Evolutionary conservation across 768 basidiomycete species (phyloP).

Genomic region (Rossbeevera mucosa): DNA sequence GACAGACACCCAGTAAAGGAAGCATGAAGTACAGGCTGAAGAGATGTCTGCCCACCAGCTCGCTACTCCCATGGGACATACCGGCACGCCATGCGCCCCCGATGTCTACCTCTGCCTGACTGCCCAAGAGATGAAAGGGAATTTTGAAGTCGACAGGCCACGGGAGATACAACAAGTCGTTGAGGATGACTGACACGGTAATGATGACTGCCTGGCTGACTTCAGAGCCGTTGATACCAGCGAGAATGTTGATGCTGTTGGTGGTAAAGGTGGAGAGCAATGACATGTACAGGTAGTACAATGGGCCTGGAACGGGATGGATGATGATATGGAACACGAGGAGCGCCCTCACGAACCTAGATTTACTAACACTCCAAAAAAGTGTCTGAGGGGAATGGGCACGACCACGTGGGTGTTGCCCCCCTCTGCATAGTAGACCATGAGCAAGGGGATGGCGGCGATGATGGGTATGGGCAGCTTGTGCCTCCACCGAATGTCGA

Average conservation of each 20-base stretch:
- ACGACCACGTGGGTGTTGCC: constrained; percentile 94
- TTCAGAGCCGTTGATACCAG: constrained; percentile 96
- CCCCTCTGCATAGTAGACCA: constrained; percentile 94
- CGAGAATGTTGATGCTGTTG: constrained; percentile 98
- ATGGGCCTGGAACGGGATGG: constrained; percentile 55
- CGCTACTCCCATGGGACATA: constrained; percentile 79
- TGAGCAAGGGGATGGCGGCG: constrained; percentile 88
- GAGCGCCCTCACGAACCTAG: constrained; percentile 59
- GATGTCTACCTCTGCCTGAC: constrained; percentile 60
- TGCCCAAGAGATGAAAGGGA: constrained; percentile 66
- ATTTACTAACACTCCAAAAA: constrained; percentile 79
- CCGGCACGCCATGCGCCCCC: constrained; percentile 81
- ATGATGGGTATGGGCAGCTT: constrained; percentile 97
- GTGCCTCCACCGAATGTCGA: constrained; percentile 98
- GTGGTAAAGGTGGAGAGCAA: constrained; percentile 94
- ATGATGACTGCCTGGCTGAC: constrained; percentile 92
- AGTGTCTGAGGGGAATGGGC: constrained; percentile 69
- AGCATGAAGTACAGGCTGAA: constrained; percentile 97
- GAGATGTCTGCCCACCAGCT: constrained; percentile 89
- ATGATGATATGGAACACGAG: not conserved
- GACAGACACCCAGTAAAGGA: constrained; percentile 85
- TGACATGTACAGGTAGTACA: constrained; percentile 97
- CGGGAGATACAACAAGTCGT: constrained; percentile 92
- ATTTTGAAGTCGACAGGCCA: constrained; percentile 74
- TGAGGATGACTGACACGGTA: constrained; percentile 82